phyloP scores from a whole-genome alignment of 2,329 filamentous ascomycete species.

The Metarhizium guizhouense region DNA sequence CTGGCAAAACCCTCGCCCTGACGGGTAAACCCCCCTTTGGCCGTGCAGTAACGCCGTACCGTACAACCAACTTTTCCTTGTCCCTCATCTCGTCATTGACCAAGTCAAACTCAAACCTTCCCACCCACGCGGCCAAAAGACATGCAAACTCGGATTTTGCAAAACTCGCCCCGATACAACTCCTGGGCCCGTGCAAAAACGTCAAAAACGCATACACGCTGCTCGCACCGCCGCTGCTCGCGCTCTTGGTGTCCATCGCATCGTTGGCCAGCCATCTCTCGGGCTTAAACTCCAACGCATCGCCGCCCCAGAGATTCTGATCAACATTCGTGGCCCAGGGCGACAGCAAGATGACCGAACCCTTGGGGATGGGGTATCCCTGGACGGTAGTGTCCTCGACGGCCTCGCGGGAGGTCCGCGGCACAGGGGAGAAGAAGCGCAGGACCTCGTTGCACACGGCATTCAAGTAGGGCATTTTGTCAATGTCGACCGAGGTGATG shows the following conservation, averaged over 20 bases:
- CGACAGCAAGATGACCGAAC: conserved; percentile 58
- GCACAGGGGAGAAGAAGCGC: conserved; percentile 63
- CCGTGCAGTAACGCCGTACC: conserved; percentile 60
- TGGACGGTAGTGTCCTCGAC: conserved; percentile 55
- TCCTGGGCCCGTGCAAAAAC: conserved; percentile 77
- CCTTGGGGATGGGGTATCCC: conserved; percentile 57
- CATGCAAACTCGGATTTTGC: conserved; percentile 80
- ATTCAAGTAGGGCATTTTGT: conserved; percentile 69
- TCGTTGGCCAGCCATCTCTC: conserved; percentile 58
- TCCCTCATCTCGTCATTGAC: conserved; percentile 52
- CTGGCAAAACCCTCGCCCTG: conserved; percentile 48
- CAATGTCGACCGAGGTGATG: conserved; percentile 44
- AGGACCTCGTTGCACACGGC: conserved; percentile 72
- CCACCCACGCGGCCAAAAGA: conserved; percentile 67
- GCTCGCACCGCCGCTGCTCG: conserved; percentile 59
- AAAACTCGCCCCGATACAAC: conserved; percentile 77
- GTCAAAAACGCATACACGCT: conserved; percentile 74
- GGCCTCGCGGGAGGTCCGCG: conserved; percentile 59
- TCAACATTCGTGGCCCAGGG: conserved; percentile 63
- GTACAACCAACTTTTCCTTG: conserved; percentile 57
- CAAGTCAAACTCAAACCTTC: conserved; percentile 59
- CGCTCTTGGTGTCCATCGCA: conserved; percentile 17
- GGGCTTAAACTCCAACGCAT: conserved; percentile 68
- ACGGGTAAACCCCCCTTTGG: conserved; percentile 67
- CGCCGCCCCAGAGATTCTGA: conserved; percentile 62